Conservation (phyloP, 768 basidiomycete genomes). For the Ramaria rubella region DNA sequence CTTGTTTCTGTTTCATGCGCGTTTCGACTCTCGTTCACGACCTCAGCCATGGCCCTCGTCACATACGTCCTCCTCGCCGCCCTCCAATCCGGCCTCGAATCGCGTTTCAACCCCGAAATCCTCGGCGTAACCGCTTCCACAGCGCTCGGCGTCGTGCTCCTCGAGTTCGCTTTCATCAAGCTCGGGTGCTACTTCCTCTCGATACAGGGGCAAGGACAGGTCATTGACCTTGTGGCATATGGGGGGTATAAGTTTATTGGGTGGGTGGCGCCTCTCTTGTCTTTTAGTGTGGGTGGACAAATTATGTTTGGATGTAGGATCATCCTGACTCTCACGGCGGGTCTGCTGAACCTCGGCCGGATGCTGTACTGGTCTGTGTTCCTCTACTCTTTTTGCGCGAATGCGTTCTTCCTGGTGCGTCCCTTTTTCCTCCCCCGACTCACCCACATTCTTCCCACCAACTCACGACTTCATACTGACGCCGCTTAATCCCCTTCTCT, state of each 20-base stretch:
- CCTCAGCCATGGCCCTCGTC: constrained; percentile 90
- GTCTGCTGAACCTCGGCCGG: constrained; percentile 55
- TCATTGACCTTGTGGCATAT: constrained; percentile 83
- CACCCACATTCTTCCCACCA: background rate
- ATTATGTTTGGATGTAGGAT: constrained; percentile 43
- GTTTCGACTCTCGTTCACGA: constrained; percentile 4
- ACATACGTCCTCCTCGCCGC: constrained; percentile 92
- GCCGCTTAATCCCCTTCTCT: background rate
- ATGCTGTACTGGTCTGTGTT: constrained; percentile 68
- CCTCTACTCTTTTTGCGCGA: constrained; percentile 79
- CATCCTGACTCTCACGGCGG: constrained; percentile 70
- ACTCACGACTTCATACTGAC: no score
- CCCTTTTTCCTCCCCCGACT: background rate
- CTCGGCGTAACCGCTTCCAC: constrained; percentile 83
- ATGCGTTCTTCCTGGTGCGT: constrained; percentile 88
- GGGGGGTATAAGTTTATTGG: constrained; percentile 98
- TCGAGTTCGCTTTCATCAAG: constrained; percentile 87
- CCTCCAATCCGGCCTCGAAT: constrained; percentile 73
- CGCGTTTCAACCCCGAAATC: constrained; percentile 81
- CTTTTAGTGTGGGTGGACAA: background rate
- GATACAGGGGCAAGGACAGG: constrained; percentile 63
- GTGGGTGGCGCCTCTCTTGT: constrained; percentile 36
- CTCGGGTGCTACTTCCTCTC: constrained; percentile 91
- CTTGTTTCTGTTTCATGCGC: background rate
- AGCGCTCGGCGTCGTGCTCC: constrained; percentile 73